Base-by-base conservation (phyloP, 2,329 filamentous ascomycete genomes). In the Bipolaris zeicola region DNA sequence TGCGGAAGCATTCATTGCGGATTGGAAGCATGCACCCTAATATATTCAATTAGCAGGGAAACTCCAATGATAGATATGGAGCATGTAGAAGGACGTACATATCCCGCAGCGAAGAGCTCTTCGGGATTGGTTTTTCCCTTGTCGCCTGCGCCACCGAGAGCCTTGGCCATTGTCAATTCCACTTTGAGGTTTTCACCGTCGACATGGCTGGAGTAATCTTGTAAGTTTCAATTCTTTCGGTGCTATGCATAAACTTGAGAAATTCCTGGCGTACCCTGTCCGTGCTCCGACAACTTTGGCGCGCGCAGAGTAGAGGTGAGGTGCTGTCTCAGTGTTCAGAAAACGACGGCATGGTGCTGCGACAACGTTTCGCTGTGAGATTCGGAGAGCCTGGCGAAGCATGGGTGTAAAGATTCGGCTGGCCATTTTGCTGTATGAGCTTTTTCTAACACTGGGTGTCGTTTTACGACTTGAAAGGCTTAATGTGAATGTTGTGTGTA, bases 21-120 rank as follows among this genome's bases (percentile, higher is more conserved):
- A 75, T 61, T 81, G 79, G 64, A 55, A 45, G 16, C 42, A 45
- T 45, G 42, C 42, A 16, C 42, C 42, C 42, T 45, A 16, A 3
- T 8, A 2, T 26, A 42, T 22, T n/a, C 1, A 3, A 3, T n/a
- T 7, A 24, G 5, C 20, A 13, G 2, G 6, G 16, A 14, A n/a
- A 11, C 11, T 3, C 5, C n/a, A 16, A 18, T 3, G 7, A n/a
- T 6, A 13, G 13, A 26, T 22, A 4, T 6, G 24, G 0, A 5
- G 6, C 16, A 5, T 7, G 3, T 2, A 1, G 18, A 16, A 11
- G 14, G 6, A 16, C 34, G 10, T n/a, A 80, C 80, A 57, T 80
- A 81, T 20, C 79, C 79, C 0, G 79, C 79, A 1, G 79, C 78
- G 57, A 81, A 81, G 1, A 82, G 75, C 59, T 81, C 79, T 66